These are phyloP conservation scores for Ophiostoma himal-ulmi DNA, from an alignment of 2,329 filamentous ascomycete genomes.

Conservation along the genomic window DNA sequence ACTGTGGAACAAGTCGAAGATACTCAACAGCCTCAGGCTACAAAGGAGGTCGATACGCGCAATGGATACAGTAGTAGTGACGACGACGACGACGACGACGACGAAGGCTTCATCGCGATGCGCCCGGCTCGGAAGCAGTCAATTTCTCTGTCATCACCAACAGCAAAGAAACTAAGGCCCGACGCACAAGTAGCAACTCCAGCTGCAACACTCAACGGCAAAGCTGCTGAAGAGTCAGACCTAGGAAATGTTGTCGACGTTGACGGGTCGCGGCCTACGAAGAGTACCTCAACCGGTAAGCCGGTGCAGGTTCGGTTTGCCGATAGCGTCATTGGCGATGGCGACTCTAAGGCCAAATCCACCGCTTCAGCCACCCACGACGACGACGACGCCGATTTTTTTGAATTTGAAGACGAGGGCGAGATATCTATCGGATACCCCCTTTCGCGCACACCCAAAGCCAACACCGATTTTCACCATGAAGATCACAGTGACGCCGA, in stretches of 20 bases:
- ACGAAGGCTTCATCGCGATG: constrained; percentile 26
- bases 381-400: constrained; percentile 25
- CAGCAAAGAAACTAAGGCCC: background rate
- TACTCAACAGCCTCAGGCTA: background rate
- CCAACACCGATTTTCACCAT: constrained; percentile 19
- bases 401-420: constrained; percentile 27
- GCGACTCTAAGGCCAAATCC: background rate
- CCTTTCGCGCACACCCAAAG: constrained; percentile 16
- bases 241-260: background rate
- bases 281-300: background rate
- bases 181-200: background rate
- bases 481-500: background rate
- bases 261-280: background rate
- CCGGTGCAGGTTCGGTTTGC: background rate
- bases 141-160: background rate
- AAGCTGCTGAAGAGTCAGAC: background rate
- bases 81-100: constrained; percentile 19
- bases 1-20: constrained; percentile 2
- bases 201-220: background rate
- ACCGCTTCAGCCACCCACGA: background rate
- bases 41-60: background rate
- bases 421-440: constrained; percentile 31
- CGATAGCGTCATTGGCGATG: background rate
- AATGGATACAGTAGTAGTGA: constrained; percentile 7
- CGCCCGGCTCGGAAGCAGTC: constrained; percentile 17